Percentiles rank a stretch among this genome's conserved stretches.
These are phyloP conservation scores for Dillenia suffruticosa DNA, from an alignment of 164 flowering plant species.

Conservation along the genomic window DNA sequence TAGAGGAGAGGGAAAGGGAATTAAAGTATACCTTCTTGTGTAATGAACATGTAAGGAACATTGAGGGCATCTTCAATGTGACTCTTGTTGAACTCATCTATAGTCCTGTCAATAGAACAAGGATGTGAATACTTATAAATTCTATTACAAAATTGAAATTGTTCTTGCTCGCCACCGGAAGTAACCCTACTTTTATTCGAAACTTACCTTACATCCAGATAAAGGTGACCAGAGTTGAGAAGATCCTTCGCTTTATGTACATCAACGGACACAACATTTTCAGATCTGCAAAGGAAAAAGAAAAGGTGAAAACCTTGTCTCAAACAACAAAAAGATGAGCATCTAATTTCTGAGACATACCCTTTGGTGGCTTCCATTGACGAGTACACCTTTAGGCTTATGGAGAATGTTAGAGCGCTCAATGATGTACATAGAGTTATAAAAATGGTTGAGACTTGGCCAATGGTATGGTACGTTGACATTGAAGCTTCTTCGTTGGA, in stretches of 20 bases:
- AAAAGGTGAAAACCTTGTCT: background rate
- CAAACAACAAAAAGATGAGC: no score
- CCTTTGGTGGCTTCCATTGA: slow-evolving; percentile 8
- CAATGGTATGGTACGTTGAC: no score
- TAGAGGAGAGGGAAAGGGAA: background rate
- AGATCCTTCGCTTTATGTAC: slow-evolving; percentile 35
- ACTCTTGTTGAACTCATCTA: slow-evolving; percentile 37
- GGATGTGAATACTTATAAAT: background rate
- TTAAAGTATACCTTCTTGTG: slow-evolving; percentile 26
- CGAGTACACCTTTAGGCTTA: background rate
- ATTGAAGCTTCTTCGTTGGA: no score
- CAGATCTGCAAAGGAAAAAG: slow-evolving; percentile 19
- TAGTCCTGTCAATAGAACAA: slow-evolving; percentile 21
- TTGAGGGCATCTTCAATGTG: slow-evolving; percentile 44
- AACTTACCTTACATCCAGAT: slow-evolving; percentile 40
- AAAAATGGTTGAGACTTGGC: no score
- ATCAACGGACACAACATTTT: slow-evolving; percentile 30
- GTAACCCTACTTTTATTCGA: background rate
- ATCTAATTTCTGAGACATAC: background rate
- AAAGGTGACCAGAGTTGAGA: slow-evolving; percentile 27
- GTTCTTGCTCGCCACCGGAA: background rate
- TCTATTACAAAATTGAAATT: no score
- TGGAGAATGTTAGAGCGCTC: no score
- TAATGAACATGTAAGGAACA: slow-evolving; percentile 44
- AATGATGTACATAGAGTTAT: no score